These are phyloP conservation scores for Fraxinus paxiana DNA, from an alignment of 305 asterid genomes.

Conservation along the genomic window DNA sequence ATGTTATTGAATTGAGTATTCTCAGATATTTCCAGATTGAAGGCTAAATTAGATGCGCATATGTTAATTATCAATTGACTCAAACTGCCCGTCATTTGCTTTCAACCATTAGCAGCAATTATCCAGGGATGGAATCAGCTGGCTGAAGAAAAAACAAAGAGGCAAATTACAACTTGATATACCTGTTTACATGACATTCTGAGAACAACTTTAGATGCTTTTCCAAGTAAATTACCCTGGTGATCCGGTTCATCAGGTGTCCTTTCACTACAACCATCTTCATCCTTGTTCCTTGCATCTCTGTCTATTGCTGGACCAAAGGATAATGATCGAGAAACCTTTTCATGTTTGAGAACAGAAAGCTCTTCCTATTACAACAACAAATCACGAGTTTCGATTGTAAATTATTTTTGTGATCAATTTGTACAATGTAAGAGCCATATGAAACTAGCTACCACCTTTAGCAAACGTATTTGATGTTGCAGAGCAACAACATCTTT, in stretches of 20 bases:
- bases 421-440: slow-evolving; percentile 17
- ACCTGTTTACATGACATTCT: slow-evolving; percentile 85
- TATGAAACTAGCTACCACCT: slow-evolving; percentile 47
- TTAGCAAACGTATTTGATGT: slow-evolving; percentile 72
- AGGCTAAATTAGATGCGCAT: not conserved
- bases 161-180: slow-evolving; percentile 1
- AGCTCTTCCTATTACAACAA: slow-evolving; percentile 73
- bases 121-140: not conserved
- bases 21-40: not conserved
- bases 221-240: slow-evolving; percentile 29
- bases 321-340: slow-evolving; percentile 58
- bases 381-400: slow-evolving; percentile 24
- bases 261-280: slow-evolving; percentile 28
- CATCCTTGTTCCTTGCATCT: slow-evolving; percentile 38
- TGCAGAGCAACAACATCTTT: slow-evolving; percentile 72
- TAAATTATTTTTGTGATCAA: slow-evolving; percentile 14
- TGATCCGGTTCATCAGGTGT: slow-evolving; percentile 29
- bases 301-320: slow-evolving; percentile 41
- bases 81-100: not conserved
- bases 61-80: not conserved
- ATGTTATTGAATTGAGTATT: not conserved
- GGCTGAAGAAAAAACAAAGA: not conserved
- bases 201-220: slow-evolving; percentile 52
- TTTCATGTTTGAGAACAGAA: slow-evolving; percentile 64
- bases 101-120: not conserved